Evolutionary conservation across 1,139 yeast species (phyloP), one percentile per base, ranked within the genome.

Genomic region (Suhomyces anneliseae): DNA sequence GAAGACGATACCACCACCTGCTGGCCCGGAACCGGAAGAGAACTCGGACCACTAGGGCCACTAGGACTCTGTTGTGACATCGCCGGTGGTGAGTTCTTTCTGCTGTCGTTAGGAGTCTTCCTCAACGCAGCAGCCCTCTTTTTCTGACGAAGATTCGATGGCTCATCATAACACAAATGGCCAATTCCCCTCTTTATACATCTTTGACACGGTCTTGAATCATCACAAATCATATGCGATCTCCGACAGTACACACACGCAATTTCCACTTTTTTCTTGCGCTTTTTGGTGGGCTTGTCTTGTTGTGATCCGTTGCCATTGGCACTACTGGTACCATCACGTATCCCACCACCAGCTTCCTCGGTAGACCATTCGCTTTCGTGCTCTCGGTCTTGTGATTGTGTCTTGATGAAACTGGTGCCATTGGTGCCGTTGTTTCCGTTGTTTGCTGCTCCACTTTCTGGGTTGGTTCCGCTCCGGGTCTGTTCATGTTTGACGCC

Each of bases 141-240:
- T 39, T 72, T 59, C 56, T 70, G 78, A 41, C 79, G 65, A 31
- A 70, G 55, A 50, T 72, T 71, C 5, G 81, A 68, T 1, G 86
- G 85, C 59, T 87, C 95, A 59, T 89, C 96, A 53, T 85, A 89
- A 60, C 98, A 92, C 37, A 92, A 67, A 65, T 90, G 96, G 7
- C 95, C 95, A 39, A 92, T 92, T 38, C 89, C 90, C 54, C 98
- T 73, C 64, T 88, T 89, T 19, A 90, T 78, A 66, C 98, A 92
- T 44, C 97, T 72, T 45, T 84, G 81, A 63, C 98, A 92, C 2
- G 98, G 98, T 49, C 97, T 73, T 11, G 82, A 72, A 38, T 83
- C 86, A 62, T 90, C 97, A 68, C 98, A 92, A 32, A 90, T 88
- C 95, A 92, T 90, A 64, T 92, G 98, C 1, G 97, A 89, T 41